Evolutionary conservation across 441 rosid genomes (phyloP).

Genomic region (Gossypium gossypioides): DNA sequence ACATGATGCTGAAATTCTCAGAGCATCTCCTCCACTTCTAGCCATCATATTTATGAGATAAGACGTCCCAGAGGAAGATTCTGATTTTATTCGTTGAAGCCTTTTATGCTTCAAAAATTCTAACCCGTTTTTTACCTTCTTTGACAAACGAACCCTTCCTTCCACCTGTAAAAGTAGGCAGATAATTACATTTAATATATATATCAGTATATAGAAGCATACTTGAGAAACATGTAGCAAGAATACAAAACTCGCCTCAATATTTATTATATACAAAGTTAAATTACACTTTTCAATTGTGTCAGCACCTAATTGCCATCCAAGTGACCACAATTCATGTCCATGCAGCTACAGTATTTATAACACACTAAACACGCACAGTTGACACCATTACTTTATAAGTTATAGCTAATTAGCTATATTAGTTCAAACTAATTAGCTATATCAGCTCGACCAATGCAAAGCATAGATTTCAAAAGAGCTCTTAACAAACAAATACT

Average conservation of each 20-base stretch:
- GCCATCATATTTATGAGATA: constrained; percentile 37
- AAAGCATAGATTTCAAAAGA: not conserved
- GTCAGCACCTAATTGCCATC: not conserved
- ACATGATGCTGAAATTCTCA: constrained; percentile 66
- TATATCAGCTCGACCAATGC: not conserved
- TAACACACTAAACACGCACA: not conserved
- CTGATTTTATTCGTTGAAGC: constrained; percentile 63
- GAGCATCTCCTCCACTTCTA: constrained; percentile 84
- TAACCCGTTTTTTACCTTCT: constrained; percentile 64
- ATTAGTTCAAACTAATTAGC: not conserved
- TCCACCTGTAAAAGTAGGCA: constrained; percentile 58
- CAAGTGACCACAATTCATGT: not conserved
- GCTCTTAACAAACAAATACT: not conserved
- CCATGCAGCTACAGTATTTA: not conserved
- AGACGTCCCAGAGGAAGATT: constrained; percentile 33
- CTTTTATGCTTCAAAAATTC: constrained; percentile 75
- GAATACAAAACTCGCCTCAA: not conserved
- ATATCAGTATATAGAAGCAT: constrained; percentile 6
- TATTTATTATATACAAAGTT: not conserved
- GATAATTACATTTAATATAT: constrained; percentile 3
- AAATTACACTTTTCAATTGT: not conserved
- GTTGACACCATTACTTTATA: not conserved
- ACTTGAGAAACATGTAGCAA: not conserved
- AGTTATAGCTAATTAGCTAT: not conserved
- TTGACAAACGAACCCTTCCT: constrained; percentile 66